A percentile compares a stretch with the other conserved stretches of the same genome.
These are phyloP conservation scores for Chaetomiaceae sp. DNA, from an alignment of 2,329 filamentous ascomycete species.

Conservation along the genomic window DNA sequence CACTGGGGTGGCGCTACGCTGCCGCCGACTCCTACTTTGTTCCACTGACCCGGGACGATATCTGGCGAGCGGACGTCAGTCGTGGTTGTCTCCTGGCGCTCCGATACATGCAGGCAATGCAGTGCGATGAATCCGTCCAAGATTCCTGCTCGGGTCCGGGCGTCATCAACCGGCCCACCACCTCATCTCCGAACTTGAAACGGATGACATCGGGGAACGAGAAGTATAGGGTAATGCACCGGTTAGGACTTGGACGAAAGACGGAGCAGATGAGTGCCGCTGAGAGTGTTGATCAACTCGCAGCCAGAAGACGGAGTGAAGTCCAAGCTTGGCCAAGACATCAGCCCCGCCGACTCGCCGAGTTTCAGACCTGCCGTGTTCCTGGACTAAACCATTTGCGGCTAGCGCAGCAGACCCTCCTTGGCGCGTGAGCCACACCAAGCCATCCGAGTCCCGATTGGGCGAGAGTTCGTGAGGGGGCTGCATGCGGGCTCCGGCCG, in stretches of 20 bases:
- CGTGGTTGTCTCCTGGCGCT: not conserved
- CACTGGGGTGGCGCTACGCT: slow-evolving; percentile 1
- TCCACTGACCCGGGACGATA: not conserved
- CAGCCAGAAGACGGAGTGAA: no score
- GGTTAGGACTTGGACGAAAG: no score
- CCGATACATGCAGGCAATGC: slow-evolving; percentile 2
- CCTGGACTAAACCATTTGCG: slow-evolving; percentile 15
- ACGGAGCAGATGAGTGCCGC: no score
- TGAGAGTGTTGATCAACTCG: no score
- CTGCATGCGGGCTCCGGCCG: not conserved
- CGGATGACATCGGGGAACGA: not conserved
- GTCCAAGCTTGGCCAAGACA: slow-evolving; percentile 13
- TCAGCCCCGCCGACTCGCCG: no score
- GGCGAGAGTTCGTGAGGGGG: not conserved
- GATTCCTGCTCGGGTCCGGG: not conserved
- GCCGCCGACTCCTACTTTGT: not conserved
- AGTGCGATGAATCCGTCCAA: not conserved
- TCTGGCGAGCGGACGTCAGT: not conserved
- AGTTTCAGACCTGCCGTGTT: slow-evolving; percentile 24
- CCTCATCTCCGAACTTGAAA: not conserved
- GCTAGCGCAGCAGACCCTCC: slow-evolving; percentile 3
- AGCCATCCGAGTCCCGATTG: not conserved
- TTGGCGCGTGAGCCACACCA: not conserved
- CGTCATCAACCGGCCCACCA: not conserved
- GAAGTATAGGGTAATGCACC: no score